Evolutionary conservation across 441 rosid species (phyloP).

Genomic region (Brassica balearica): DNA sequence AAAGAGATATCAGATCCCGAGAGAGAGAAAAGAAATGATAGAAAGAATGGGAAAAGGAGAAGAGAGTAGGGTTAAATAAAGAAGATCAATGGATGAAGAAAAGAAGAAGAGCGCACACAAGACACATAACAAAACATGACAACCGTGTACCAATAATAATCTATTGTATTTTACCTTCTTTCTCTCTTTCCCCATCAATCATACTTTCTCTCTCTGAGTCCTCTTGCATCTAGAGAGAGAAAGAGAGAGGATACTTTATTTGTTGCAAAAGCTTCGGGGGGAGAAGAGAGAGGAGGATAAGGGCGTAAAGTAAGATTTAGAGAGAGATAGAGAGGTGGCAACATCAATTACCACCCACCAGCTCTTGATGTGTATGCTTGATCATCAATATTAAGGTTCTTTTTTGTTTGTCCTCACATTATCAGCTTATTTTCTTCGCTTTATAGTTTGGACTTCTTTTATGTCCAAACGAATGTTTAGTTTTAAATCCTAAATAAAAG

Average conservation of each 20-base stretch:
- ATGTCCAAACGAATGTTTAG: slow-evolving; percentile 11
- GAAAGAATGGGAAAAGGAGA: slow-evolving; percentile 55
- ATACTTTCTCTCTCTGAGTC: slow-evolving; percentile 10
- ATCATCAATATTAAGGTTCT: slow-evolving; percentile 39
- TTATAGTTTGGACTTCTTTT: slow-evolving; percentile 11
- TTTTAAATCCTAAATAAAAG: slow-evolving; percentile 18
- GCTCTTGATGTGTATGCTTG: slow-evolving; percentile 74
- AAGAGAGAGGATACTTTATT: slow-evolving; percentile 49
- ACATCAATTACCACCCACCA: slow-evolving; percentile 69
- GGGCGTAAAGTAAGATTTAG: slow-evolving; percentile 42
- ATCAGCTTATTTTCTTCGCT: slow-evolving; percentile 21
- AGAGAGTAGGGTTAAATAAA: slow-evolving; percentile 75
- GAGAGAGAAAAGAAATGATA: slow-evolving; percentile 30
- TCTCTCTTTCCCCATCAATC: slow-evolving; percentile 38
- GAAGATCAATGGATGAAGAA: slow-evolving; percentile 41
- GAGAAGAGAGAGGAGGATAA: slow-evolving; percentile 51
- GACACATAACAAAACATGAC: slow-evolving; percentile 41
- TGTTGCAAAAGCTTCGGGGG: slow-evolving; percentile 73
- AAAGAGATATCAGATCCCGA: slow-evolving; percentile 45
- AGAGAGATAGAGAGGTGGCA: slow-evolving; percentile 43
- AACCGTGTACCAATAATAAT: slow-evolving; percentile 71
- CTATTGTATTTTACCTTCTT: slow-evolving; percentile 41
- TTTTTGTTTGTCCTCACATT: slow-evolving; percentile 29
- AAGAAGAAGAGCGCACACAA: slow-evolving; percentile 31
- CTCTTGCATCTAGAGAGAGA: slow-evolving; percentile 37